Percentiles rank a stretch among this genome's conserved stretches.
These are phyloP conservation scores for Mycosarcoma mackinlayi DNA, from an alignment of 1,284 basidiomycete genomes.

Conservation along the genomic window DNA sequence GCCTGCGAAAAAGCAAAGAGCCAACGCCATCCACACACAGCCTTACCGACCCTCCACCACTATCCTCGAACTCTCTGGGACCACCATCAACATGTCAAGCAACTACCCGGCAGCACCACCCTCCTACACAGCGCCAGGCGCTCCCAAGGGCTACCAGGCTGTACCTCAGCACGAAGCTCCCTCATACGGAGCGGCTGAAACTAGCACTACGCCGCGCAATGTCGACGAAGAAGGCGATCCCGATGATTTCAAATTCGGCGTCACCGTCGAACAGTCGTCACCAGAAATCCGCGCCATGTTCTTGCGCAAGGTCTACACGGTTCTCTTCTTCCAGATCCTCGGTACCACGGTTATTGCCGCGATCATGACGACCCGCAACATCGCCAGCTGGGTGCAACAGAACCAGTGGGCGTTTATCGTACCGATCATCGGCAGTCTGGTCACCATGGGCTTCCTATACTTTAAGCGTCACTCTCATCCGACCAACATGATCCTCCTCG, in stretches of 20 bases:
- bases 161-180: slow-evolving; percentile 36
- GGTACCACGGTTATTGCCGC: slow-evolving; percentile 58
- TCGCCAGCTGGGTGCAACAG: slow-evolving; percentile 55
- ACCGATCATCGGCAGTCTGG: slow-evolving; percentile 78
- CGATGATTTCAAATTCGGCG: slow-evolving; percentile 66
- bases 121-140: slow-evolving; percentile 18
- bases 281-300: slow-evolving; percentile 65
- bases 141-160: slow-evolving; percentile 35
- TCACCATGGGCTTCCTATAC: slow-evolving; percentile 80
- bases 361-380: slow-evolving; percentile 46
- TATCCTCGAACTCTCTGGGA: background rate
- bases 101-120: slow-evolving; percentile 40
- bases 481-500: slow-evolving; percentile 80
- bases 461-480: slow-evolving; percentile 89
- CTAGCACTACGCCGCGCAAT: slow-evolving; percentile 28
- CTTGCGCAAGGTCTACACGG: slow-evolving; percentile 59
- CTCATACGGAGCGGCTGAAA: slow-evolving; percentile 35
- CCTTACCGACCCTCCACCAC: slow-evolving; percentile 1
- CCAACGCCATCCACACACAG: slow-evolving; percentile 6
- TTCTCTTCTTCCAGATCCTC: slow-evolving; percentile 64
- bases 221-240: slow-evolving; percentile 57
- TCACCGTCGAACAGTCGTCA: slow-evolving; percentile 65
- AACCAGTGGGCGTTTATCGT: slow-evolving; percentile 69
- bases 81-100: slow-evolving; percentile 13
- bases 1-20: too few species aligned